These are phyloP conservation scores for Hyaloperonospora arabidopsidis DNA, from an alignment of 352 stramenopile species.

Conservation along the genomic window DNA sequence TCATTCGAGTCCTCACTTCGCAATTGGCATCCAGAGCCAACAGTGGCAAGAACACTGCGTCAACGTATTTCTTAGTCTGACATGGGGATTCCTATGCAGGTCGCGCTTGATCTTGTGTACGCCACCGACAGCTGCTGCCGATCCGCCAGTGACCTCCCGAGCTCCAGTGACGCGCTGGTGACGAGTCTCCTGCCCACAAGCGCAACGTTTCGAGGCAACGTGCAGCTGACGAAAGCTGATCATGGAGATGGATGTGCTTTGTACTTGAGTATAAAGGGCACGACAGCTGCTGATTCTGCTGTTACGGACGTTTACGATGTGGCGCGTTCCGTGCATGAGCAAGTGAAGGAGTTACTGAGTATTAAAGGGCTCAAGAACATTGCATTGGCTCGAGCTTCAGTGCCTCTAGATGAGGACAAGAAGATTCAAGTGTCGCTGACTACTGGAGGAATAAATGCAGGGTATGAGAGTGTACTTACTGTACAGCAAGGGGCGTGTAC, in stretches of 20 bases:
- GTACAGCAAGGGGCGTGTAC: constrained; percentile 25
- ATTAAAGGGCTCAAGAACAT: constrained; percentile 21
- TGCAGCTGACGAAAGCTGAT: constrained; percentile 33
- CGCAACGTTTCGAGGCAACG: constrained; percentile 27
- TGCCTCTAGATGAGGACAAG: constrained; percentile 25
- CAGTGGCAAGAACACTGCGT: constrained; percentile 15
- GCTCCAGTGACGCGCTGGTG: constrained; percentile 18
- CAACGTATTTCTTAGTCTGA: neutral
- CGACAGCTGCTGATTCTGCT: constrained; percentile 3
- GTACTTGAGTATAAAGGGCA: constrained; percentile 30
- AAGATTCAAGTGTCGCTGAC: constrained; percentile 20
- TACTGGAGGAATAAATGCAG: neutral
- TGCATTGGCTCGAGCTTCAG: constrained; percentile 9
- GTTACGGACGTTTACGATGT: constrained; percentile 20
- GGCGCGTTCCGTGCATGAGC: constrained; percentile 18
- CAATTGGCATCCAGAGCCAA: constrained; percentile 4
- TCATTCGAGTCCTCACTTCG: constrained; percentile 25
- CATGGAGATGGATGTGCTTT: constrained; percentile 28
- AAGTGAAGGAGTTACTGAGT: constrained; percentile 19
- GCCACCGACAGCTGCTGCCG: constrained; percentile 20
- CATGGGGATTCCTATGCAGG: constrained; percentile 4
- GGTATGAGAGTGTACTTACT: constrained; percentile 21
- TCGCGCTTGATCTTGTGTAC: constrained; percentile 33
- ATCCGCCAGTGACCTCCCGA: constrained; percentile 17
- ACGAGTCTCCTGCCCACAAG: constrained; percentile 16